Evolutionary conservation across 192 early-diverging fungal genomes (phyloP), one percentile per base, ranked within the genome.

Genomic region (Coemansia sp.): DNA sequence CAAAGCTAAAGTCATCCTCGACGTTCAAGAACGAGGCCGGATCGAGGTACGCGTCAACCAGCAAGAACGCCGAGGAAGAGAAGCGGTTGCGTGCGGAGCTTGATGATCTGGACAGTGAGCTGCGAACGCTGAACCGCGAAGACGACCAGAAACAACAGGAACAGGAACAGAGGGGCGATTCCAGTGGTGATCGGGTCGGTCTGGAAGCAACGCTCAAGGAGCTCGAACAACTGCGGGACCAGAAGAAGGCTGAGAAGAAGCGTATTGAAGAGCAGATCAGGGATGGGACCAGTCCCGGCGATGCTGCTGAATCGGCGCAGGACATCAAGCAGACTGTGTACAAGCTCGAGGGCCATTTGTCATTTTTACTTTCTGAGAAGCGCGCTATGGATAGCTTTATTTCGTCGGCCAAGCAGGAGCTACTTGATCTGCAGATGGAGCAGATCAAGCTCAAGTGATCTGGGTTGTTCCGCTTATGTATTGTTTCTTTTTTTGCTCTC

Each of bases 301-400:
- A 13, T 0, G 32, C 44, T 11, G 12, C 32, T n/a, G 56, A 59
- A 12, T 21, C 18, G 9, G 71, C 76, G 58, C 79, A 81, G 58
- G 74, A 76, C 0, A 71, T 81, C 50, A 81, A 81, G 58, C 74
- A 81, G 65, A 70, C 79, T 12, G 68, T 81, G 13, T 76, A 66
- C 47, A 71, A 70, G 38, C 74, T 81, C 18, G 79, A 81, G 42
- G 79, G 79, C n/a, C 70, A 76, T 18, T 44, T 81, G 56, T 64
- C 79, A 43, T 73, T 76, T 37, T 58, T 81, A 68, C 61, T 65
- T 53, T 72, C 79, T 0, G 79, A 70, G 11, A 72, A 76, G 71
- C 73, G 74, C 40, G 70, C 74, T 16, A 76, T 81, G 45, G 79
- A 81, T 12, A 74, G 76, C 65, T 81, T 76, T 67, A 70, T 81